Evolutionary conservation across 2,329 filamentous ascomycete genomes (phyloP).

Genomic region (Microdochium paspali): DNA sequence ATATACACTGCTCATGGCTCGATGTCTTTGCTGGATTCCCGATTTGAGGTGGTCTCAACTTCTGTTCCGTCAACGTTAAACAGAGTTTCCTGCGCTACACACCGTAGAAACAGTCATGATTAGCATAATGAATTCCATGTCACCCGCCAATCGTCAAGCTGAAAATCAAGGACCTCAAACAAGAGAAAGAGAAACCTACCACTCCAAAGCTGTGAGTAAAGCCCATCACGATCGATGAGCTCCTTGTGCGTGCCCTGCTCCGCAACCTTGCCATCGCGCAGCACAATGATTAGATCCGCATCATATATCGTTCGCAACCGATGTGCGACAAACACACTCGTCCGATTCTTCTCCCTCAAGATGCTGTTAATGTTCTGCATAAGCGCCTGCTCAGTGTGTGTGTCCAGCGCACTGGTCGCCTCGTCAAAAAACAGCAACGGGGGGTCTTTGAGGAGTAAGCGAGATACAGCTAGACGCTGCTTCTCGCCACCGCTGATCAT

Average conservation of each 20-base stretch:
- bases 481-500: conserved; percentile 97
- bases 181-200: conserved; percentile 41
- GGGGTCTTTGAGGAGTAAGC: conserved; percentile 80
- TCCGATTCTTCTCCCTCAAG: conserved; percentile 75
- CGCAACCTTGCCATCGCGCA: conserved; percentile 75
- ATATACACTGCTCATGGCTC: too few species aligned
- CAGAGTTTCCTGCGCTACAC: conserved; percentile 53
- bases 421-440: conserved; percentile 91
- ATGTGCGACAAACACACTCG: conserved; percentile 92
- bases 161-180: too few species aligned
- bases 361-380: conserved; percentile 91
- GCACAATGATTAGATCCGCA: conserved; percentile 83
- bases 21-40: conserved; percentile 7
- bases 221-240: conserved; percentile 65
- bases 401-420: conserved; percentile 85
- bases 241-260: conserved; percentile 84
- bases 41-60: conserved; percentile 14
- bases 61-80: conserved; percentile 37
- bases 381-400: conserved; percentile 84
- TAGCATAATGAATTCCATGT: too few species aligned
- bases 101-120: conserved; percentile 3
- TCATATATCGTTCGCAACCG: conserved; percentile 89
- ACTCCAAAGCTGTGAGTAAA: conserved; percentile 89
- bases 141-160: too few species aligned
- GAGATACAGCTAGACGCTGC: conserved; percentile 76